Evolutionary conservation across 768 basidiomycete genomes (phyloP), one percentile per base, ranked within the genome.

Genomic region (Sarcomyxa edulis): DNA sequence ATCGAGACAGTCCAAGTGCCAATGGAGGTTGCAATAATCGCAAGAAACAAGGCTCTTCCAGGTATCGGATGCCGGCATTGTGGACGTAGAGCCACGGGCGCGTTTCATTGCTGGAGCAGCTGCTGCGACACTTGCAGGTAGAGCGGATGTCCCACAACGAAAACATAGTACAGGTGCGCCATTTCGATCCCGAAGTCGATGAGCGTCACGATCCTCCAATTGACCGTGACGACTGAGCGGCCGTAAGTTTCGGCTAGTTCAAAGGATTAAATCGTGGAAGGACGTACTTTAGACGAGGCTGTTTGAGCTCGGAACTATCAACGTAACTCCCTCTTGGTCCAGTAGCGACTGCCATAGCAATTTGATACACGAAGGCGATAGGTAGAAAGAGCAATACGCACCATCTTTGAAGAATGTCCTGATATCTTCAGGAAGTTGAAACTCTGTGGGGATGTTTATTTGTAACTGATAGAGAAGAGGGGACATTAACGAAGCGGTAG

Each of bases 1-100:
- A 50, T 90, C 84, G 20, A 98, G 69, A 51, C 96, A 99, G 58
- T 98, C 96, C 40, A 97, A 75, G 55, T 99, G 96, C 88, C 95
- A 99, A 57, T 94, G 88, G 31, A 95, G 74, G 44, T 72, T 74
- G 62, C 96, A 99, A 54, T 92, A 89, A 62, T 99, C 96, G 58
- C 96, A 99, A 16, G 92, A 89, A 47, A 97, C 69, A 36, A 98
- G 91, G 50, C 72, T 69, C 58, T 71, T 80, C 68, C 83, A 84
- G 34, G 69, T 63, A 43, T 83, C 81, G 16, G 71, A 61, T 21
- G 60, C 56, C 59, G 14, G 7, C 11, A 22, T 7, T 58, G 60
- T 69, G 40, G 66, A 58, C 6, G 71, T 60, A 16, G 70, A 69
- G 47, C 75, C 62, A 47, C 78, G 72, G 29, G 72, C 61, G 40